Conservation (phyloP, 371 early-diverging fungal genomes). For the Parasitella parasitica region DNA sequence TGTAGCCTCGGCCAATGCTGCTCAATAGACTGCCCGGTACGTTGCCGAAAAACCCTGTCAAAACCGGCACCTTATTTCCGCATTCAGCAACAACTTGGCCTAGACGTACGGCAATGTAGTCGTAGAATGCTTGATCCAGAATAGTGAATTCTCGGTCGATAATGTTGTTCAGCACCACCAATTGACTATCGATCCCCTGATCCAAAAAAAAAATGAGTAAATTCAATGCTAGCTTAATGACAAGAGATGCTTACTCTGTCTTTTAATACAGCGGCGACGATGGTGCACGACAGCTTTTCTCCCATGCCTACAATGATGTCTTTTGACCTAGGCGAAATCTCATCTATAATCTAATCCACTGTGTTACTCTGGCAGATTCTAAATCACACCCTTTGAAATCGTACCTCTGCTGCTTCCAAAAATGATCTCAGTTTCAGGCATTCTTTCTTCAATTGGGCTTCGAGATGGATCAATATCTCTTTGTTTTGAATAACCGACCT, state of each 20-base stretch:
- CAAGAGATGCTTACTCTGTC: slow-evolving; percentile 43
- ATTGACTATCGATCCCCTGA: slow-evolving; percentile 79
- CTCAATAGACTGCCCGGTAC: slow-evolving; percentile 91
- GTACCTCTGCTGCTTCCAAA: slow-evolving; percentile 89
- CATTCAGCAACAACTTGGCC: slow-evolving; percentile 60
- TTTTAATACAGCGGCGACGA: slow-evolving; percentile 80
- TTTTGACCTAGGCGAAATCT: slow-evolving; percentile 94
- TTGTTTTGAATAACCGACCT: slow-evolving; percentile 52
- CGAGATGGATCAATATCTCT: slow-evolving; percentile 52
- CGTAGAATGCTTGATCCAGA: slow-evolving; percentile 90
- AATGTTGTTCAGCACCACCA: slow-evolving; percentile 81
- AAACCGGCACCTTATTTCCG: slow-evolving; percentile 75
- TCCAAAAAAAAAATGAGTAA: background rate
- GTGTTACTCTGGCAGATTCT: background rate
- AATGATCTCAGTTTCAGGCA: slow-evolving; percentile 80
- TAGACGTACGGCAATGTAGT: slow-evolving; percentile 74
- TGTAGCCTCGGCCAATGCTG: slow-evolving; percentile 97
- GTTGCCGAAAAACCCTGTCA: slow-evolving; percentile 95
- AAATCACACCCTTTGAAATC: background rate
- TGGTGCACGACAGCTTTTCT: slow-evolving; percentile 88
- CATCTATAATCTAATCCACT: slow-evolving; percentile 79
- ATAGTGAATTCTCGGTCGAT: slow-evolving; percentile 71
- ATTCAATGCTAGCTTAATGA: background rate
- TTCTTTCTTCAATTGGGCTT: slow-evolving; percentile 65
- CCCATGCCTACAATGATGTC: slow-evolving; percentile 96